Base-by-base conservation (phyloP, 2,329 filamentous ascomycete species). In the Penicillium verrucosum region DNA sequence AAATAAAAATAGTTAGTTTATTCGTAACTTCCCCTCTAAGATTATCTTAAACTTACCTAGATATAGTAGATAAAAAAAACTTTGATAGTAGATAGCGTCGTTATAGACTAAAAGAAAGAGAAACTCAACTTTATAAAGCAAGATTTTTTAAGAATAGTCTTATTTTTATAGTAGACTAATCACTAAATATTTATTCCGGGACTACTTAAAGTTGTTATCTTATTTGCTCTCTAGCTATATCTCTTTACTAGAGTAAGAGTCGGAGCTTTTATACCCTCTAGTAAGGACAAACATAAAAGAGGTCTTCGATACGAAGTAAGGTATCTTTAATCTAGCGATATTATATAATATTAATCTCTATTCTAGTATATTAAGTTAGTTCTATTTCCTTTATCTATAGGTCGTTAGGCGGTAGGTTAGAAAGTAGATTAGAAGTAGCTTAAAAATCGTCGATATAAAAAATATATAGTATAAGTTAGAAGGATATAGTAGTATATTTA, bases 181-280 rank as follows among this genome's bases (percentile, higher is more conserved):
- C 6, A 34, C 14, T 5, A 51, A 34, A 40, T 1, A 7, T 54
- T 54, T 8, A 54, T 54, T 32, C 51, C 51, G 8, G 36, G 41
- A 9, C 14, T 54, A 18, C 42, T 46, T 27, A 54, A 54, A 32
- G 41, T 38, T 11, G 30, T 46, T 4, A 47, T 54, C 21, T 36
- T 40, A 27, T 47, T 54, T 27, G 27, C 51, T 41, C 51, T 54
- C 21, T 8, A 54, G 29, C 42, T 54, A 5, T 54, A 47, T 23
- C 51, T 54, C 44, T 54, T 54, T 21, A 54, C 43, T 12, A 18
- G 51, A 25, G 51, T 18, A 54, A 54, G 51, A 47, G 23, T 54
- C 18, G 51, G 51, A 46, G 14, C 42, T 46, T 54, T 54, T 14
- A 54, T 54, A 21, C 51, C 51, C 18, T 47, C 51, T 25, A 36